Base-by-base conservation (phyloP, 73 alveolate genomes). In the Stentor roeselii region DNA sequence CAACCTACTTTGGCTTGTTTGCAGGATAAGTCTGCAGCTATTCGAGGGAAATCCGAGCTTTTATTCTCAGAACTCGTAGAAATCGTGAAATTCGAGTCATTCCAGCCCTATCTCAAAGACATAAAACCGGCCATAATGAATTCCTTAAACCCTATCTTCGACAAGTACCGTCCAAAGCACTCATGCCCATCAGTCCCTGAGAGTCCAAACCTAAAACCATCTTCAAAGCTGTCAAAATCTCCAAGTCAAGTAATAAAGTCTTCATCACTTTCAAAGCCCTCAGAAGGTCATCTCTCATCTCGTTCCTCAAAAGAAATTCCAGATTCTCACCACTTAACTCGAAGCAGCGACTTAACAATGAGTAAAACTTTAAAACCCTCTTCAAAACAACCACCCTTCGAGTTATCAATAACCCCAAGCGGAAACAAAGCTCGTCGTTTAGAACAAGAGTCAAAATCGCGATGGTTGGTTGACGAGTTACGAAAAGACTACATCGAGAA, bases 341-440 rank as follows among this genome's bases (percentile, higher is more conserved):
- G 37, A 1, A n/a, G 36, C 31, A 42, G 35, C 3, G 85, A 75
- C 1, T 27, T 76, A 2, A 80, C 15, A 21, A 21, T 59, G 59
- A 14, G 34, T 61, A 3, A 58, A 39, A 15, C 85, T 84, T 36
- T 78, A 15, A 14, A 32, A 39, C 32, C n/a, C 14, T 15, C 84
- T 2, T 76, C 36, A 37, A 40, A 76, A 2, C 34, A 37, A 76
- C 36, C 34, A 15, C 14, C 30, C 39, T 15, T 75, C 15, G 86
- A 36, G n/a, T 35, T 67, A 75, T 31, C 86, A 21, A 59, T 35
- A 59, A 61, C 6, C 83, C 82, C 67, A 35, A 41, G 27, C 37
- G 97, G 97, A 3, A n/a, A 60, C 42, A 95, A 93, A 84, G 96
- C 88, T 60, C 90, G 93, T 86, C 75, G 99, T 86, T 85, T 82